Evolutionary conservation across 2,329 filamentous ascomycete genomes (phyloP).

Genomic region (Scedosporium aurantiacum): DNA sequence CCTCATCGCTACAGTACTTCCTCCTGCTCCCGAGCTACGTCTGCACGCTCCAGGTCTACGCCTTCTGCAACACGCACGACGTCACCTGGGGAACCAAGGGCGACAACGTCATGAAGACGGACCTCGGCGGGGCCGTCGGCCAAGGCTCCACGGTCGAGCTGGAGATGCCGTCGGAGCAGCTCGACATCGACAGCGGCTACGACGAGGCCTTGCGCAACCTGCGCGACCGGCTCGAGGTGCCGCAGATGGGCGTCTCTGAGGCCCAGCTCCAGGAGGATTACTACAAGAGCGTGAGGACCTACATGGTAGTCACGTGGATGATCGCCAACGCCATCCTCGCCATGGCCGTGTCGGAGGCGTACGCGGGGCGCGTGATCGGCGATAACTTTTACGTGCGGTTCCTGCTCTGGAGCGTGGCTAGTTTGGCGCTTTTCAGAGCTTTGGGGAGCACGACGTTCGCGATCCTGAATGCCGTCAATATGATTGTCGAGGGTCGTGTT

Average conservation of each 20-base stretch:
- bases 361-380: constrained; percentile 58
- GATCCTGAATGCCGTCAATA: constrained; percentile 73
- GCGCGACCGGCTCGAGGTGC: constrained; percentile 80
- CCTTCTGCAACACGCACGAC: constrained; percentile 98
- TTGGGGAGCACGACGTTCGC: constrained; percentile 73
- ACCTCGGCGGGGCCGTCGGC: constrained; percentile 75
- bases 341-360: constrained; percentile 86
- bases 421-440: constrained; percentile 77
- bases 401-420: constrained; percentile 85
- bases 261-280: constrained; percentile 93
- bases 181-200: constrained; percentile 96
- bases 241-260: constrained; percentile 50
- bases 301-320: constrained; percentile 97
- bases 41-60: constrained; percentile 94
- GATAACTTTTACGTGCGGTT: constrained; percentile 87
- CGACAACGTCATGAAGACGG: constrained; percentile 88
- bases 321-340: constrained; percentile 81
- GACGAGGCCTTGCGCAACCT: constrained; percentile 95
- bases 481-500: constrained; percentile 75
- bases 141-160: constrained; percentile 73
- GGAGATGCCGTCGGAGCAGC: constrained; percentile 95
- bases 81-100: constrained; percentile 99
- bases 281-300: constrained; percentile 92
- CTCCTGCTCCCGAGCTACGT: constrained; percentile 86
- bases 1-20: constrained; percentile 83